A percentile compares a stretch with the other conserved stretches of the same genome.
phyloP scores from a whole-genome alignment of 2,329 filamentous ascomycete species.

The Aureobasidium pullulans region DNA sequence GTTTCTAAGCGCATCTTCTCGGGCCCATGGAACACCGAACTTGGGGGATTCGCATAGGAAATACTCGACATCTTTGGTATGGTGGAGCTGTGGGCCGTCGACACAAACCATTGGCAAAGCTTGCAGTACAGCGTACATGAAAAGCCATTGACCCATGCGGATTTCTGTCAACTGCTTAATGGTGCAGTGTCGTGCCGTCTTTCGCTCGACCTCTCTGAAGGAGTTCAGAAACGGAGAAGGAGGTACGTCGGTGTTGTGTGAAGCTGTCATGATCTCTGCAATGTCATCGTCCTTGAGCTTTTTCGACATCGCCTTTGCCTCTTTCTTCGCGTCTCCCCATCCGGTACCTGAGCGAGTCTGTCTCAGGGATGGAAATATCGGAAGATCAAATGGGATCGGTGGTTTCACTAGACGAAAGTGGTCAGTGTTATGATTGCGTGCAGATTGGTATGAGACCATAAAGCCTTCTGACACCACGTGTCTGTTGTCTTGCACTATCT shows the following conservation, averaged over 20 bases:
- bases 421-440: too few relatives aligned
- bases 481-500: too few relatives aligned
- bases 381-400: slow-evolving; percentile 83
- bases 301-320: slow-evolving; percentile 61
- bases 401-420: slow-evolving; percentile 55
- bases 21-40: slow-evolving; percentile 65
- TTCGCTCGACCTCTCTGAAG: slow-evolving; percentile 64
- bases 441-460: too few relatives aligned
- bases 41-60: slow-evolving; percentile 72
- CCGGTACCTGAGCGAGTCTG: slow-evolving; percentile 58
- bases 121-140: slow-evolving; percentile 71
- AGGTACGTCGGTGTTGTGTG: slow-evolving; percentile 69
- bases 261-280: slow-evolving; percentile 66
- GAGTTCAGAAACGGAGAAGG: slow-evolving; percentile 57
- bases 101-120: slow-evolving; percentile 70
- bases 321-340: slow-evolving; percentile 62
- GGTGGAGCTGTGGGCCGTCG: slow-evolving; percentile 63
- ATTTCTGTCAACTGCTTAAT: slow-evolving; percentile 63
- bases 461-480: too few relatives aligned
- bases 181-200: slow-evolving; percentile 57
- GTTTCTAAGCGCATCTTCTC: slow-evolving; percentile 46
- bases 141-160: slow-evolving; percentile 71
- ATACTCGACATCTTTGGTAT: slow-evolving; percentile 68
- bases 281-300: slow-evolving; percentile 74
- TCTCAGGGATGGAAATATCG: slow-evolving; percentile 64